These are phyloP conservation scores for Cladobotryum protrusum DNA, from an alignment of 2,329 filamentous ascomycete genomes.

Conservation along the genomic window DNA sequence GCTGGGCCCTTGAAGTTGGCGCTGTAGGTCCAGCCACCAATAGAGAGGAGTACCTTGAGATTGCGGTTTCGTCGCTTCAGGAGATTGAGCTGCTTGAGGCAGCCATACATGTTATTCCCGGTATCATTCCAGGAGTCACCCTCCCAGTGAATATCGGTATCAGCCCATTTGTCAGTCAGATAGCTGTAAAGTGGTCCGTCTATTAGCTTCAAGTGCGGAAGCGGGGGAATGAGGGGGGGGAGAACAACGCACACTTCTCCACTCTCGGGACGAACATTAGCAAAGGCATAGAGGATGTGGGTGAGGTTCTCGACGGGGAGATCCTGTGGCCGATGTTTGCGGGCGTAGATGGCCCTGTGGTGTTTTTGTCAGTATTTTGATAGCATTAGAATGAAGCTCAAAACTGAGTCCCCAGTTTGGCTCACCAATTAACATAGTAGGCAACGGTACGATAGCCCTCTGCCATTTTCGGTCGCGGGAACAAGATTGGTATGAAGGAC, in stretches of 20 bases:
- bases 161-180: conserved; percentile 58
- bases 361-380: conserved; percentile 13
- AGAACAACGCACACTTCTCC: conserved; percentile 66
- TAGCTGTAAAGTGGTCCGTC: conserved; percentile 26
- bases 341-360: conserved; percentile 70
- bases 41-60: conserved; percentile 77
- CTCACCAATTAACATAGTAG: conserved; percentile 66
- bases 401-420: neutral
- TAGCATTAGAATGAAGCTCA: neutral
- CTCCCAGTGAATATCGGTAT: conserved; percentile 67
- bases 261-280: conserved; percentile 70
- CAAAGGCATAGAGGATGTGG: conserved; percentile 86
- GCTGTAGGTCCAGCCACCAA: conserved; percentile 91
- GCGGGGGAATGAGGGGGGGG: conserved; percentile 3
- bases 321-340: conserved; percentile 79
- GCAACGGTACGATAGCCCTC: conserved; percentile 59
- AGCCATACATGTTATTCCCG: conserved; percentile 81
- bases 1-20: conserved; percentile 73
- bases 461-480: conserved; percentile 17
- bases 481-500: conserved; percentile 6
- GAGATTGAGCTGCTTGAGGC: conserved; percentile 80
- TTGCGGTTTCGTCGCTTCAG: conserved; percentile 76
- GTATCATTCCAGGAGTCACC: conserved; percentile 63
- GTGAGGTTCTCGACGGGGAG: conserved; percentile 76
- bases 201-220: conserved; percentile 6